Evolutionary conservation across 2,329 filamentous ascomycete genomes (phyloP).

Genomic region (Colletotrichum falcatum): DNA sequence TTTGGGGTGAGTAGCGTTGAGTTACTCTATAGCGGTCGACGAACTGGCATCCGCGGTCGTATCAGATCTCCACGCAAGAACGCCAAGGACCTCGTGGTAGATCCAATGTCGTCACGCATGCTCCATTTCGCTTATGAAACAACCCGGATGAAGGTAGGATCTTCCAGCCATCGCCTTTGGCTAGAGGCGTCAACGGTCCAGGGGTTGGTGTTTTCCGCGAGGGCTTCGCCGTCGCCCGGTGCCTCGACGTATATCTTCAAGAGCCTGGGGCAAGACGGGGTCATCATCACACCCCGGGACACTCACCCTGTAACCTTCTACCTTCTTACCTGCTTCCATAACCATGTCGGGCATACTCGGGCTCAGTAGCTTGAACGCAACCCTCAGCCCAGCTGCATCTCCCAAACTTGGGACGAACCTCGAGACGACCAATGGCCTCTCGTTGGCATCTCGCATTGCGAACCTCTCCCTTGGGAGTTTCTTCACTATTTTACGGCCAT

Average conservation of each 20-base stretch:
- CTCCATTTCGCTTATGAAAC: not conserved
- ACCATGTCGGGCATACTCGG: not conserved
- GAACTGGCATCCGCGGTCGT: not conserved
- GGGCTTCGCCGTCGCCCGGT: not conserved
- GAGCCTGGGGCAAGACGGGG: not conserved
- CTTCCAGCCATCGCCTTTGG: not conserved
- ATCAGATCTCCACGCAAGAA: not conserved
- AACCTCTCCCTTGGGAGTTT: not conserved
- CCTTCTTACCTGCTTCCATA: not conserved
- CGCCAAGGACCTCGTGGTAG: not conserved
- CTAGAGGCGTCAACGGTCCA: not conserved
- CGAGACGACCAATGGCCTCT: not conserved
- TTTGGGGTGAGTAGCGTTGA: no score
- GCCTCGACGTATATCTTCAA: constrained; percentile 1
- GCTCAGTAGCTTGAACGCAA: not conserved
- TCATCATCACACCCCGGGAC: not conserved
- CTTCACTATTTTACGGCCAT: not conserved
- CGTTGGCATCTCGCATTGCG: not conserved
- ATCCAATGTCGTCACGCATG: not conserved
- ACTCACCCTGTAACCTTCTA: not conserved
- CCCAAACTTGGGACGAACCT: not conserved
- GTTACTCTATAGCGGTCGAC: not conserved
- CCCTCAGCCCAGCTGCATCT: not conserved
- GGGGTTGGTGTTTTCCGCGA: not conserved
- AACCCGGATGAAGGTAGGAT: not conserved